These are phyloP conservation scores for Podospora pseudopauciseta DNA, from an alignment of 495 filamentous ascomycete species.

Conservation along the genomic window DNA sequence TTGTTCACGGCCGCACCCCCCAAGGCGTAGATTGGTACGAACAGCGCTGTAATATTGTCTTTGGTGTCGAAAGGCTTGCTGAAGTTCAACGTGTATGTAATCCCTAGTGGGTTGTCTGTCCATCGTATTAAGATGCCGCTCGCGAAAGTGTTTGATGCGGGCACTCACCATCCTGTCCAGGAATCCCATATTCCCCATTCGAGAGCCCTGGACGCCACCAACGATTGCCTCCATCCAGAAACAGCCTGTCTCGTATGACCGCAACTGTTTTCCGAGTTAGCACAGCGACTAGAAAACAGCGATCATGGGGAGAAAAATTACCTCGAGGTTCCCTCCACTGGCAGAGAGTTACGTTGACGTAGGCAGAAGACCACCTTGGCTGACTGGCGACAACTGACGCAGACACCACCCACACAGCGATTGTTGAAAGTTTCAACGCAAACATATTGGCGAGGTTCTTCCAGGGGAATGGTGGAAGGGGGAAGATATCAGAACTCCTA, in stretches of 20 bases:
- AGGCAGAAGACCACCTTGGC: slow-evolving; percentile 37
- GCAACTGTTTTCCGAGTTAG: slow-evolving; percentile 46
- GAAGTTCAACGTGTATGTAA: slow-evolving; percentile 56
- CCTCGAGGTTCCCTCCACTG: slow-evolving; percentile 54
- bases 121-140: too few relatives aligned
- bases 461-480: too few relatives aligned
- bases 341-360: slow-evolving; percentile 56
- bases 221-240: slow-evolving; percentile 62
- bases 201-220: slow-evolving; percentile 45
- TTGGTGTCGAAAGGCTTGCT: slow-evolving; percentile 54
- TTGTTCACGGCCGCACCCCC: slow-evolving; percentile 48
- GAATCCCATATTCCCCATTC: slow-evolving; percentile 30
- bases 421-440: slow-evolving; percentile 8
- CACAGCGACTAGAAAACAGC: not conserved
- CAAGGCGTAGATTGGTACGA: slow-evolving; percentile 44
- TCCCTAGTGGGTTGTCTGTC: slow-evolving; percentile 44
- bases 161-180: slow-evolving; percentile 37
- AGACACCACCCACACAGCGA: slow-evolving; percentile 25
- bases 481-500: too few relatives aligned
- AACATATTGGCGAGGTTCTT: slow-evolving; percentile 16
- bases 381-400: slow-evolving; percentile 29
- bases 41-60: slow-evolving; percentile 51
- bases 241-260: slow-evolving; percentile 62
- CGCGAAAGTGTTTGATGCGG: not conserved
- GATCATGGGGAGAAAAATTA: slow-evolving; percentile 23